These are phyloP conservation scores for Candida khao-thaluensis DNA, from an alignment of 805 yeast species.

Conservation along the genomic window DNA sequence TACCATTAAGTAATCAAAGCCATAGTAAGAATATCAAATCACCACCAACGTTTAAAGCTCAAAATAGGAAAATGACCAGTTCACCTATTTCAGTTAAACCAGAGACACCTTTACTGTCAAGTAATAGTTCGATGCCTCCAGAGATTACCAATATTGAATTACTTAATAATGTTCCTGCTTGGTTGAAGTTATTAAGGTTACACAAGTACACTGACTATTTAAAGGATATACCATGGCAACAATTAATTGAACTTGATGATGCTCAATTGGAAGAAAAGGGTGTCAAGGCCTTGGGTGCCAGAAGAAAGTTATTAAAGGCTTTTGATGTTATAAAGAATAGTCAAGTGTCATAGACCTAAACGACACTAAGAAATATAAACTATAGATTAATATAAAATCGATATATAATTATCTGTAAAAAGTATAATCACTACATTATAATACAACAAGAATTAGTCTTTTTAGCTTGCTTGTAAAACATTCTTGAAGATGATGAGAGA, in stretches of 20 bases:
- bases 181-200: slow-evolving; percentile 85
- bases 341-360: background rate
- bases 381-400: slow-evolving; percentile 6
- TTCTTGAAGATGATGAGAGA: slow-evolving; percentile 78
- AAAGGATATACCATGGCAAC: slow-evolving; percentile 73
- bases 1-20: slow-evolving; percentile 26
- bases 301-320: slow-evolving; percentile 89
- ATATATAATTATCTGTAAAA: background rate
- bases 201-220: slow-evolving; percentile 92
- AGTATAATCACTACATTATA: slow-evolving; percentile 46
- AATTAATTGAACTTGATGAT: slow-evolving; percentile 70
- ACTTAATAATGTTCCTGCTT: slow-evolving; percentile 78
- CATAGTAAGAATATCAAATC: slow-evolving; percentile 16
- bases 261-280: slow-evolving; percentile 72
- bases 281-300: slow-evolving; percentile 91
- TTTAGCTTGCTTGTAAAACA: slow-evolving; percentile 97
- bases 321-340: slow-evolving; percentile 69
- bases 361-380: background rate
- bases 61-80: slow-evolving; percentile 12
- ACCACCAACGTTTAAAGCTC: slow-evolving; percentile 12
- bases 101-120: slow-evolving; percentile 6
- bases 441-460: slow-evolving; percentile 86
- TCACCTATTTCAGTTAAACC: slow-evolving; percentile 10
- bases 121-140: slow-evolving; percentile 38
- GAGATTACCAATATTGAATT: slow-evolving; percentile 45